Evolutionary conservation across 139 green algal species (phyloP), one percentile per base, ranked within the genome.

Genomic region (Choricystis sp.): DNA sequence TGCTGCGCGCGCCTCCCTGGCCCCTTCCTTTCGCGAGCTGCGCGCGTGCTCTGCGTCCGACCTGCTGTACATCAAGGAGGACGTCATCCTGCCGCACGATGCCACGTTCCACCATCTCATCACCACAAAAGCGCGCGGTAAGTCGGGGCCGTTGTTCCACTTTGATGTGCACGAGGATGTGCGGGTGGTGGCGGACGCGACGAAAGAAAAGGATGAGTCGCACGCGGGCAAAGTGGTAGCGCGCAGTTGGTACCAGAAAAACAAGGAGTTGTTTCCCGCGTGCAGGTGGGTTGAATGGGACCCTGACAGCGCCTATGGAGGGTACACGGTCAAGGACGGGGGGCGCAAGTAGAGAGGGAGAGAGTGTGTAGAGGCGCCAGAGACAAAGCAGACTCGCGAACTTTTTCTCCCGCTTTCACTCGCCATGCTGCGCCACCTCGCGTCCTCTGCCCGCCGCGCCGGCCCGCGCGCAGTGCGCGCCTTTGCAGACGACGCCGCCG

Each of bases 201-300:
- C 66, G 21, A 56, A 85, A 24, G 89, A 97, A 70, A 90, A 84
- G 60, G 76, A 89, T 24, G 91, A 97, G 64, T 81, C 67, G 2
- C 86, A 94, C 71, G 83, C 77, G 67, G 72, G 77, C 61, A 93
- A 97, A 74, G 82, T 98, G 29, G 84, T 97, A 56, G 86, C 95
- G 69, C 73, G 90, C 19, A 82, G 94, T 61, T 98, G 89, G 91
- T 99, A 98, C 70, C 84, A 94, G 55, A 85, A 84, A 59, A 97
- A 97, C 77, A 97, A 97, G 73, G 90, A 98, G 80, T 97, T 98
- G 65, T 98, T 96, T 68, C 93, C 93, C 0, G 92, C 90, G 24
- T 89, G 71, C 21, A 71, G 88, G 56, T 99, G 93, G 93, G 87
- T 96, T 76, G 71, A 87, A 26, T 81, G 85, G 68, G 86, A 94